Base-by-base conservation (phyloP, 2,329 filamentous ascomycete species). In the Ilyonectria robusta region DNA sequence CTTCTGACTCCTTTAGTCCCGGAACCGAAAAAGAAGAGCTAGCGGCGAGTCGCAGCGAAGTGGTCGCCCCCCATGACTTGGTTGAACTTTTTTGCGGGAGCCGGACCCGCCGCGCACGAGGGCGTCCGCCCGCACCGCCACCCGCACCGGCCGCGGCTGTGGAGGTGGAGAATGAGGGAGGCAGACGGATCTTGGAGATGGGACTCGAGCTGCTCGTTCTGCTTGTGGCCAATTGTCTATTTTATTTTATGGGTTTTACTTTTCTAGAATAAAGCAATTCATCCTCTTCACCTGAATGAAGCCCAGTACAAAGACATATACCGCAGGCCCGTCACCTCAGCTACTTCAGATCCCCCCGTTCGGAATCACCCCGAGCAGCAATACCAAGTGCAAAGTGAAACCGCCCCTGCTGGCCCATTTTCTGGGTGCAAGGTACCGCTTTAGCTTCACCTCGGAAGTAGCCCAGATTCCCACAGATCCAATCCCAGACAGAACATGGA, bases 381-480 rank as follows among this genome's bases (percentile, higher is more conserved):
- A 56, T 53, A 63, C 60, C 59, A 53, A 64, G 29, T 46, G 15
- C 53, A 37, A 48, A 55, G 15, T 59, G 47, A 48, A 55, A 55
- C 42, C 44, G 42, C 42, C 29, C 33, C 37, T n/a, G 26, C 29
- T 33, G 61, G 47, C 54, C 47, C 26, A 23, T 51, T 58, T n/a
- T 62, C 50, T 23, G 13, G 31, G 50, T 31, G 10, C 29, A 51
- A 51, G 48, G 15, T 33, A 10, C 29, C n/a, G 10, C 6, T 21
- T 48, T 33, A 50, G 47, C 47, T 65, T 63, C 68, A 67, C 72
- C 70, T 74, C 72, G 72, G 72, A 56, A 71, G 62, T 70, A 44
- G 55, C 33, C 54, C 62, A 63, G 51, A 48, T 33, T 54, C 6
- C 37, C 37, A 40, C 54, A 62, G 26, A 40, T 35, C 31, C 40